Evolutionary conservation across 1,284 basidiomycete genomes (phyloP).

Genomic region (Sutorius eximius): DNA sequence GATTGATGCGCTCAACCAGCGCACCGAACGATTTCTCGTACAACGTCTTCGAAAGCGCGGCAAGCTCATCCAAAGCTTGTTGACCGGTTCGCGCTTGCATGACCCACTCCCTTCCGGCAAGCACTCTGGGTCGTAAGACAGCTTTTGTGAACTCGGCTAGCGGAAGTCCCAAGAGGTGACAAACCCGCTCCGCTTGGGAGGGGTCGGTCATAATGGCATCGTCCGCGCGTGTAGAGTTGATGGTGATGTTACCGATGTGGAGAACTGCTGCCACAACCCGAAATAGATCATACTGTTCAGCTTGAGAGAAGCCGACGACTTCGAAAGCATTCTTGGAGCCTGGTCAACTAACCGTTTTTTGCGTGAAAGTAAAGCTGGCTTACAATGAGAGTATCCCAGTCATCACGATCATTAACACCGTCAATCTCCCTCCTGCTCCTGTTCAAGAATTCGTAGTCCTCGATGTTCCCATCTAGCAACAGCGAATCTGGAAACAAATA

Average conservation of each 20-base stretch:
- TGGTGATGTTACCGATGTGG: slow-evolving; percentile 92
- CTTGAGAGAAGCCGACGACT: slow-evolving; percentile 80
- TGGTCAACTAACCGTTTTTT: slow-evolving; percentile 11
- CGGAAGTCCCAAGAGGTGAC: slow-evolving; percentile 92
- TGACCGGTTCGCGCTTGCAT: slow-evolving; percentile 89
- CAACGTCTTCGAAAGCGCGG: slow-evolving; percentile 91
- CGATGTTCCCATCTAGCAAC: slow-evolving; percentile 73
- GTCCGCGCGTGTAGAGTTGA: slow-evolving; percentile 81
- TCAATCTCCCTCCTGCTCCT: slow-evolving; percentile 90
- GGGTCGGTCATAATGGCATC: slow-evolving; percentile 86
- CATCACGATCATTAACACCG: slow-evolving; percentile 89
- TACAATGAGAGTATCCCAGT: slow-evolving; percentile 84
- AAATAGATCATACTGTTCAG: slow-evolving; percentile 93
- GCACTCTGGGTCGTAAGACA: slow-evolving; percentile 83
- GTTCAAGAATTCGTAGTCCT: slow-evolving; percentile 90
- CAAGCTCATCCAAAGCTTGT: slow-evolving; percentile 93
- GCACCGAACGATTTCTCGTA: slow-evolving; percentile 97
- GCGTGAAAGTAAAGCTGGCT: slow-evolving; percentile 2
- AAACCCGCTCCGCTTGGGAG: slow-evolving; percentile 86
- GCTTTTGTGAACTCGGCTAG: slow-evolving; percentile 88
- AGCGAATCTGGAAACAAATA: slow-evolving; percentile 58
- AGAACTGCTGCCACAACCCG: slow-evolving; percentile 92
- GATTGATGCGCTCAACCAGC: slow-evolving; percentile 94
- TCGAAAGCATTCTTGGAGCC: slow-evolving; percentile 68
- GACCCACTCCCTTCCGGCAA: slow-evolving; percentile 97